Evolutionary conservation across 2,329 filamentous ascomycete species (phyloP).

Genomic region (Nothophoma quercina): DNA sequence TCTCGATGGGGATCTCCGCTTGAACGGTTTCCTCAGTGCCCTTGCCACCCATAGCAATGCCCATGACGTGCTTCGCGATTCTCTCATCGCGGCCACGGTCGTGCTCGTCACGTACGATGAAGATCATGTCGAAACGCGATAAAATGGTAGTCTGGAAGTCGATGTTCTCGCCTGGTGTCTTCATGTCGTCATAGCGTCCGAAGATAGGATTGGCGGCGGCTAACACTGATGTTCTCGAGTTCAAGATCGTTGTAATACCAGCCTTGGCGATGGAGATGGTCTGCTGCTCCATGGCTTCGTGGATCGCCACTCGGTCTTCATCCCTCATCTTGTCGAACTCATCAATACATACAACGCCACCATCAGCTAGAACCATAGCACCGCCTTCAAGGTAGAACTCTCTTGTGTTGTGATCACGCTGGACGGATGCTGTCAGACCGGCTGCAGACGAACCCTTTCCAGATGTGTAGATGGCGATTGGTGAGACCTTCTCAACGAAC

Average conservation of each 20-base stretch:
- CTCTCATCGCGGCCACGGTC: conserved; percentile 87
- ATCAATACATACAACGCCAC: conserved; percentile 97
- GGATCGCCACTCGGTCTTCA: conserved; percentile 95
- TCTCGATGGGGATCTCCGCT: conserved; percentile 90
- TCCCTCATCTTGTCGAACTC: conserved; percentile 99
- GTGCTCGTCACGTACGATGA: conserved; percentile 96
- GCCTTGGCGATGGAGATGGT: conserved; percentile 99
- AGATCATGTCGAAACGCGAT: conserved; percentile 99
- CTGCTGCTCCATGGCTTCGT: conserved; percentile 99
- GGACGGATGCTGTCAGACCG: conserved; percentile 95
- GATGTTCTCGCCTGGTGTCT: conserved; percentile 96
- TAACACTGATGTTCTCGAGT: conserved; percentile 91
- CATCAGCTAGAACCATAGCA: conserved; percentile 97
- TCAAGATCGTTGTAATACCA: conserved; percentile 97
- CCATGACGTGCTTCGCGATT: conserved; percentile 97
- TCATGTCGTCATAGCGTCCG: conserved; percentile 96
- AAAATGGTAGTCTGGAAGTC: conserved; percentile 99
- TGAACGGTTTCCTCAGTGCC: conserved; percentile 82
- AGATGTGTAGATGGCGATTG: conserved; percentile 98
- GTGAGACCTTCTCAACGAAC: conserved; percentile 95
- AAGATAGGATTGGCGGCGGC: conserved; percentile 98
- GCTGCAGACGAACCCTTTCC: conserved; percentile 97
- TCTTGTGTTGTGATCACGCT: conserved; percentile 87
- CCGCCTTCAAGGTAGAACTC: conserved; percentile 99
- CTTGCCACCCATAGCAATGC: conserved; percentile 91